These are phyloP conservation scores for Ananas comosus DNA, from an alignment of 176 grass and related monocot species.

Conservation along the genomic window DNA sequence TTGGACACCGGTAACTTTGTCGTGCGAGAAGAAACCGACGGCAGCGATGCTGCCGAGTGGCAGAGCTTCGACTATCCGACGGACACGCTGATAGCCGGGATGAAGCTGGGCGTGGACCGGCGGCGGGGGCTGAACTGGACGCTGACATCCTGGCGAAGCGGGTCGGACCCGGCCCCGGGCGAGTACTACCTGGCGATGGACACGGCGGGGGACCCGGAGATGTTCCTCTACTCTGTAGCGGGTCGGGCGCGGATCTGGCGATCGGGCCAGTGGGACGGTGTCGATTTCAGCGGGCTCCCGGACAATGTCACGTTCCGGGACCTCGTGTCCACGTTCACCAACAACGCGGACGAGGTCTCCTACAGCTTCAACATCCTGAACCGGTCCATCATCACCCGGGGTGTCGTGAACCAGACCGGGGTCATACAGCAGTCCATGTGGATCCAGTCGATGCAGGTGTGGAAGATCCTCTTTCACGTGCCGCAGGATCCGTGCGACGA, in stretches of 20 bases:
- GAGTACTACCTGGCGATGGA: slow-evolving; percentile 36
- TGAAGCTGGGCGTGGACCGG: slow-evolving; percentile 44
- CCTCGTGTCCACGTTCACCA: slow-evolving; percentile 42
- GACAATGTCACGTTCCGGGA: slow-evolving; percentile 27
- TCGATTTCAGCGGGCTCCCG: slow-evolving; percentile 49
- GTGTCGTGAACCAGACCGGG: slow-evolving; percentile 26
- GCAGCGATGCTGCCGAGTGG: slow-evolving; percentile 23
- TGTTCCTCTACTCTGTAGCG: slow-evolving; percentile 35
- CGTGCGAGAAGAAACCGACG: slow-evolving; percentile 2
- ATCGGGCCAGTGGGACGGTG: slow-evolving; percentile 44
- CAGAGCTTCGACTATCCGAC: slow-evolving; percentile 63
- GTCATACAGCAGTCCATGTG: slow-evolving; percentile 38
- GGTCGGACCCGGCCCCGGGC: slow-evolving; percentile 37
- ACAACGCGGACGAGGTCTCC: slow-evolving; percentile 26
- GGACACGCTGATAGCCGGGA: slow-evolving; percentile 64
- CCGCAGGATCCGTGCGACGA: slow-evolving; percentile 52
- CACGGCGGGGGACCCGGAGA: slow-evolving; percentile 33
- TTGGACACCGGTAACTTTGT: slow-evolving; percentile 43
- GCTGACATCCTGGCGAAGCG: slow-evolving; percentile 50
- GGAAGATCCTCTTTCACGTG: slow-evolving; percentile 43
- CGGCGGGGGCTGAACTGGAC: slow-evolving; percentile 22
- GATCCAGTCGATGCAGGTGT: slow-evolving; percentile 23
- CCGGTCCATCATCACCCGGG: slow-evolving; percentile 30
- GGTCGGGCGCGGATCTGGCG: slow-evolving; percentile 19
- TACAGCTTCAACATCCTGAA: slow-evolving; percentile 43